Percentiles rank a stretch among this genome's conserved stretches.
Evolutionary conservation across 306 rosid genomes (phyloP).

Genomic region (Betula pendula): DNA sequence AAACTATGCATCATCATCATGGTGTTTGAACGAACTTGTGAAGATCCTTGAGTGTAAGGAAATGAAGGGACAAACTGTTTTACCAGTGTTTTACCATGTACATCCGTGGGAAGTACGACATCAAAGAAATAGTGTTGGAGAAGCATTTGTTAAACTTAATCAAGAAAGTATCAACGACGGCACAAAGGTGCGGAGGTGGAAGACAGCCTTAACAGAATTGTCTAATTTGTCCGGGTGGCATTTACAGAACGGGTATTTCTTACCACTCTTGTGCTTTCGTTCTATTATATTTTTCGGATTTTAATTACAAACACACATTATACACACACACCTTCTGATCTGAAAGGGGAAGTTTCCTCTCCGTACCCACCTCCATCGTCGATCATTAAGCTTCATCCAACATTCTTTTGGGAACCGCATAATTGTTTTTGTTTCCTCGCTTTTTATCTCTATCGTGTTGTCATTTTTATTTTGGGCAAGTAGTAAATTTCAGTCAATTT

Average conservation of each 20-base stretch:
- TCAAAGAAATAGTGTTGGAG: neutral
- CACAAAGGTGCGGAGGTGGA: constrained; percentile 14
- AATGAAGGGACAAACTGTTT: neutral
- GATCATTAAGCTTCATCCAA: too few relatives aligned
- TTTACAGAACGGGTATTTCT: constrained; percentile 10
- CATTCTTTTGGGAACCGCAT: too few relatives aligned
- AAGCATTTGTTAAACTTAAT: neutral
- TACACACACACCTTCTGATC: too few relatives aligned
- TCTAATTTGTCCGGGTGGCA: constrained; percentile 24
- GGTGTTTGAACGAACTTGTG: neutral
- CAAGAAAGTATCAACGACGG: constrained; percentile 17
- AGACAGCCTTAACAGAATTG: neutral
- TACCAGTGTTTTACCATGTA: too few relatives aligned
- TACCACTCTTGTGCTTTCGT: neutral
- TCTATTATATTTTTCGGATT: too few relatives aligned
- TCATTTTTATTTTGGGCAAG: too few relatives aligned
- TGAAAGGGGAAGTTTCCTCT: too few relatives aligned
- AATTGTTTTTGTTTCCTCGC: too few relatives aligned
- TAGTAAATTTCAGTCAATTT: too few relatives aligned
- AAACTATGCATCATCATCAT: constrained; percentile 18
- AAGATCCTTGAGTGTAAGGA: neutral
- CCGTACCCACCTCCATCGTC: too few relatives aligned
- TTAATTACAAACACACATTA: too few relatives aligned
- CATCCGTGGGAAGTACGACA: neutral
- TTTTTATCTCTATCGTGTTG: too few relatives aligned